Evolutionary conservation across 208 protist genomes (phyloP).

Genomic region (Crithidia mellificae): DNA sequence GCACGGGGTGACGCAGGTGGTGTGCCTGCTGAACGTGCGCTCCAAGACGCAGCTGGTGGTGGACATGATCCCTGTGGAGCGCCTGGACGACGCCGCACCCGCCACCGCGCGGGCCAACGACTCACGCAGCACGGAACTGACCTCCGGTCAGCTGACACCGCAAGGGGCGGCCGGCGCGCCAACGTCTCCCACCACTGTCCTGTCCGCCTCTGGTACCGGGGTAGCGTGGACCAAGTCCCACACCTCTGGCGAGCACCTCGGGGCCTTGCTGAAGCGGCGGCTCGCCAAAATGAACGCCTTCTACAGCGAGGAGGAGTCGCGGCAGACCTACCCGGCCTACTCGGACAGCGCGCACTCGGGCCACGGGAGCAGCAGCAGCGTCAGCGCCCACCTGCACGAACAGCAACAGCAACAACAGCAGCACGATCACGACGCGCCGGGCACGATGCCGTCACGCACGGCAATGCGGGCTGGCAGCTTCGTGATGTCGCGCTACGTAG

Average conservation of each 20-base stretch:
- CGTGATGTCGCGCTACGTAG: constrained; percentile 7
- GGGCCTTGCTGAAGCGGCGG: constrained; percentile 10
- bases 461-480: constrained; percentile 11
- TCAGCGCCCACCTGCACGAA: constrained; percentile 5
- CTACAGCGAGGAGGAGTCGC: constrained; percentile 31
- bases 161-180: neutral
- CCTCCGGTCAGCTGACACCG: neutral
- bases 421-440: neutral
- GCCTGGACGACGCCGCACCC: constrained; percentile 15
- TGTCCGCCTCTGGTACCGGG: neutral
- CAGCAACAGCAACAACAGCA: neutral
- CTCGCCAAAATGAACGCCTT: constrained; percentile 29
- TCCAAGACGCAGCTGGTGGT: constrained; percentile 43
- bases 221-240: neutral
- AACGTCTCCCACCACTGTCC: neutral
- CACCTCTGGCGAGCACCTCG: neutral
- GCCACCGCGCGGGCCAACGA: neutral
- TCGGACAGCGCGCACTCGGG: neutral
- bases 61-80: constrained; percentile 36
- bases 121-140: constrained; percentile 2
- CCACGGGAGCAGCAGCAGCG: constrained; percentile 22
- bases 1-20: constrained; percentile 30
- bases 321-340: constrained; percentile 14
- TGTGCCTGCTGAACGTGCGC: constrained; percentile 44
- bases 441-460: neutral